These are phyloP conservation scores for Scedosporium apiospermum DNA, from an alignment of 2,329 filamentous ascomycete species.

Conservation along the genomic window DNA sequence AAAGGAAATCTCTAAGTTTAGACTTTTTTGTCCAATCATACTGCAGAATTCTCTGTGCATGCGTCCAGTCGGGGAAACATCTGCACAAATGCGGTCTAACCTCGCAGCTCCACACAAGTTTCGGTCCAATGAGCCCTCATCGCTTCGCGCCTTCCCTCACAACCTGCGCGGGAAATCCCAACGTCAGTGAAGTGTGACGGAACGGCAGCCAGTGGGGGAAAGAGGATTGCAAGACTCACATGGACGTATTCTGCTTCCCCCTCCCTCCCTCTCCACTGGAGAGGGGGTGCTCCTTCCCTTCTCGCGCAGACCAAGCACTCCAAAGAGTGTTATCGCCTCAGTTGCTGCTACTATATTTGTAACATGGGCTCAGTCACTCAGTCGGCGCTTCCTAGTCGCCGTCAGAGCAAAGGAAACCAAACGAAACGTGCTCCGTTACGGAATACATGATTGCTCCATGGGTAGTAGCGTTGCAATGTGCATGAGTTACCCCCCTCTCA, in stretches of 20 bases:
- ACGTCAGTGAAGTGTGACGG: neutral
- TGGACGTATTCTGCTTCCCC: neutral
- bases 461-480: neutral
- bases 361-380: neutral
- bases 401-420: neutral
- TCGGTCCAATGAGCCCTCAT: neutral
- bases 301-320: neutral
- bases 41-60: neutral
- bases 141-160: conserved; percentile 4
- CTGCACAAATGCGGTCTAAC: neutral
- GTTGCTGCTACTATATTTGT: conserved; percentile 1
- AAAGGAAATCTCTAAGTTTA: neutral
- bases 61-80: neutral
- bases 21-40: neutral
- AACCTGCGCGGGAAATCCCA: neutral
- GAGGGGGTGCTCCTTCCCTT: neutral
- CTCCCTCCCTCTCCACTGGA: neutral
- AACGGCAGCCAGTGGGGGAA: neutral
- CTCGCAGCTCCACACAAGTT: neutral
- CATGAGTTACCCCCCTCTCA: neutral
- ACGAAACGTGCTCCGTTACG: neutral
- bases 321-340: neutral
- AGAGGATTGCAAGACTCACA: neutral
- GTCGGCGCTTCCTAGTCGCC: neutral
- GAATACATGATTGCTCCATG: no score